phyloP scores from a whole-genome alignment of 768 basidiomycete genomes.

The Xanthoconium purpureum region DNA sequence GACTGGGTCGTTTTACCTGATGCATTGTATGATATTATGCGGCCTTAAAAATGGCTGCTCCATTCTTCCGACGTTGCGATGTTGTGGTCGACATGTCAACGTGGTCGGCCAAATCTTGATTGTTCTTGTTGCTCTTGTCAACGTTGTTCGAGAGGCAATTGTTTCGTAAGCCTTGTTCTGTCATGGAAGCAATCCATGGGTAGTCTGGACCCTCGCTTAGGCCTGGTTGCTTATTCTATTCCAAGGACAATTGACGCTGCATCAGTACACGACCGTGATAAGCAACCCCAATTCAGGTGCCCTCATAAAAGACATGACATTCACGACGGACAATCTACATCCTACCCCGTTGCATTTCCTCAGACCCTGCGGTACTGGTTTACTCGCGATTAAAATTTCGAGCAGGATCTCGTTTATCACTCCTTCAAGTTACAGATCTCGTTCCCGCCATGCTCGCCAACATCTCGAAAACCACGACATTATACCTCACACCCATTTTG shows the following conservation, averaged over 20 bases:
- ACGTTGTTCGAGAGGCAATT: conserved; percentile 7
- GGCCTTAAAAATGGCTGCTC: neutral
- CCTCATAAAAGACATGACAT: conserved; percentile 17
- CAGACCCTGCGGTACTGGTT: conserved; percentile 20
- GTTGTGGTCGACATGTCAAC: too few relatives aligned
- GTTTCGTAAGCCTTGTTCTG: conserved; percentile 1
- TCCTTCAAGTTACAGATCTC: neutral
- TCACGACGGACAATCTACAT: neutral
- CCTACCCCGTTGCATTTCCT: neutral
- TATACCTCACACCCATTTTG: conserved; percentile 67
- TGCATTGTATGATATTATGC: conserved; percentile 25
- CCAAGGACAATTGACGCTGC: conserved; percentile 13
- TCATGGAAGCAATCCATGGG: neutral
- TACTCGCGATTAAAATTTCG: conserved; percentile 17
- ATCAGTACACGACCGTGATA: conserved; percentile 4
- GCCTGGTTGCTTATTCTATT: neutral
- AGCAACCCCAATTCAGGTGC: conserved; percentile 4
- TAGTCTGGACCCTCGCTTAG: neutral
- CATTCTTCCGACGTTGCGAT: neutral
- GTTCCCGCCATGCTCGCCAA: conserved; percentile 56
- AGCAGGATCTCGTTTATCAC: conserved; percentile 19
- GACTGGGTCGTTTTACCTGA: conserved; percentile 27
- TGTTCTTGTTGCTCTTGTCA: neutral
- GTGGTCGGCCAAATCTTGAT: too few relatives aligned
- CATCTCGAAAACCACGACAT: conserved; percentile 63